Conservation (phyloP, 208 protist species). For the Crithidia expoeki region DNA sequence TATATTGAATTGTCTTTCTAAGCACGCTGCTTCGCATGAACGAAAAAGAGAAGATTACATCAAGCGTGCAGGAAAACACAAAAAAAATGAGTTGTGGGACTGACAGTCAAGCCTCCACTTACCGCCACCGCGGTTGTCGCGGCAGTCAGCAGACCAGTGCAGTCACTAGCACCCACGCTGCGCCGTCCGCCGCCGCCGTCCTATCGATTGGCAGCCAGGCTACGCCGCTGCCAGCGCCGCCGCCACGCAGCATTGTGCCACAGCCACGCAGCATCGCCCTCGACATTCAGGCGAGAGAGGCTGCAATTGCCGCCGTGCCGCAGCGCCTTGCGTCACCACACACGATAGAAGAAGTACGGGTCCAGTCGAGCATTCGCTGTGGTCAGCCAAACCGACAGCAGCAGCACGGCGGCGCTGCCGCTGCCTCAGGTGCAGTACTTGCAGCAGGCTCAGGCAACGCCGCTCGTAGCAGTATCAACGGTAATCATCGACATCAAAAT, state of each 20-base stretch:
- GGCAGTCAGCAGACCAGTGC: background rate
- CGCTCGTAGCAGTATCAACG: background rate
- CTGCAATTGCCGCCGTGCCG: background rate
- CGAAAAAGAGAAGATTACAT: too few species aligned
- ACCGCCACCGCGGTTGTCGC: background rate
- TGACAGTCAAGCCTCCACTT: background rate
- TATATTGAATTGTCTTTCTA: too few species aligned
- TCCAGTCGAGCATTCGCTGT: background rate
- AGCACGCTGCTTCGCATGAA: too few species aligned
- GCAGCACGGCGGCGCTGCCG: background rate
- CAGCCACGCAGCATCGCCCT: conserved; percentile 8
- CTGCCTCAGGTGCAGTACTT: background rate
- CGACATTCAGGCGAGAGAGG: background rate
- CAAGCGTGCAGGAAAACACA: too few species aligned
- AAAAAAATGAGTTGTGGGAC: too few species aligned
- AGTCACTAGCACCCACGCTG: background rate
- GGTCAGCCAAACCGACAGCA: background rate
- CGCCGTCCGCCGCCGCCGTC: background rate
- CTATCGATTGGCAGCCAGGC: too few species aligned
- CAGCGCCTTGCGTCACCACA: background rate
- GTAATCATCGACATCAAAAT: background rate
- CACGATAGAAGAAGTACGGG: background rate
- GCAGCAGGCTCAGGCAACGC: too few species aligned
- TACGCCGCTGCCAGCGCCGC: background rate
- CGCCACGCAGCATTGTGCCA: conserved; percentile 6